Evolutionary conservation across 805 yeast genomes (phyloP), one percentile per base, ranked within the genome.

Genomic region (Schizosaccharomyces japonicus): DNA sequence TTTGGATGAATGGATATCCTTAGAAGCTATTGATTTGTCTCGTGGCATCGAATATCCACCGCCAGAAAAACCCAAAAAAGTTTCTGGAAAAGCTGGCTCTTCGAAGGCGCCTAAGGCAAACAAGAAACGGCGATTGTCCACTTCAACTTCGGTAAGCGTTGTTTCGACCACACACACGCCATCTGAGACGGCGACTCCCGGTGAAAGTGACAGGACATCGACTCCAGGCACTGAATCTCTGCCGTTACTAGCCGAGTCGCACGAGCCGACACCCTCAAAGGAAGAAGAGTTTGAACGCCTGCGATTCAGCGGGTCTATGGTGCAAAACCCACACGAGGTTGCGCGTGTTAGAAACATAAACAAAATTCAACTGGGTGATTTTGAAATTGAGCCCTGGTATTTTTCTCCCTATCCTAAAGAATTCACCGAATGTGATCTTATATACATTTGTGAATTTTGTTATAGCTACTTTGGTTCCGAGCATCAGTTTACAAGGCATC

Each of bases 311-410:
- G 98, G 98, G 2, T 85, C 96, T 0, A 90, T 90, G 96, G 80
- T 90, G 8, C 98, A 90, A 62, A 78, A 78, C 51, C 71, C 76
- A 49, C 73, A 70, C 49, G 96, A 87, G 57, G 80, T 87, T 23
- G 84, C 96, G 0, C 70, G 90, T 49, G 95, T 90, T 44, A 71
- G 96, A 54, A 90, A 90, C 58, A 68, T 90, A 52, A 68, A 72
- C 44, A 70, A 73, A 48, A 73, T 90, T 4, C 78, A 82, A 3
- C 74, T 90, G 63, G 99, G 98, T 1, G 79, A 78, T 52, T 83
- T 76, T 60, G 80, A 80, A 54, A 83, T 90, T 48, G 99, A 90
- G 60, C 98, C 99, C 1, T 90, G 99, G 99, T 90, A 90, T 63
- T 90, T 90, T 57, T 80, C 94, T 1, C 96, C 99, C 1, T 90